Evolutionary conservation across 768 basidiomycete species (phyloP).

Genomic region (Suillus weaverae): DNA sequence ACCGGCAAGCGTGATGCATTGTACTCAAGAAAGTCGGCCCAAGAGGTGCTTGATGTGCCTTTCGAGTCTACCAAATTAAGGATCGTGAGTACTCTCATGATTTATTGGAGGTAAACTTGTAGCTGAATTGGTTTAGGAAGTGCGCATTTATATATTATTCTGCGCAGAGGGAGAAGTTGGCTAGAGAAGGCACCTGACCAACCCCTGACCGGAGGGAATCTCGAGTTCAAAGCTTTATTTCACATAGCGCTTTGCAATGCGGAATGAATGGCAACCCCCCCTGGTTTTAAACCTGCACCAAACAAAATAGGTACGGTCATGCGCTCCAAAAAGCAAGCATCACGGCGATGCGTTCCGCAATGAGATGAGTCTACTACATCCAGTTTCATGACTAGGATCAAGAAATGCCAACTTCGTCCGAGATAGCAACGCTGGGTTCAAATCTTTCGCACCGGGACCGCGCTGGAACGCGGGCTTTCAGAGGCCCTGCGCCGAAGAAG

Average conservation of each 20-base stretch:
- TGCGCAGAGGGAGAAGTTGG: not conserved
- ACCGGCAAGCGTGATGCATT: slow-evolving; percentile 14
- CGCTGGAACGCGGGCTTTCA: not conserved
- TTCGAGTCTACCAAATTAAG: slow-evolving; percentile 25
- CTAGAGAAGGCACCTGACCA: not conserved
- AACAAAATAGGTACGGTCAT: not conserved
- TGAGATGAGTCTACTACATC: not conserved
- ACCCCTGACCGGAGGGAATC: not conserved
- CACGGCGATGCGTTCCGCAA: not conserved
- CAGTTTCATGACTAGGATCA: not conserved
- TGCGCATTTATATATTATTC: not conserved
- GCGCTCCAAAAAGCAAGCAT: not conserved
- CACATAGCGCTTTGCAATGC: not conserved
- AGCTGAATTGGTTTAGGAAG: slow-evolving; percentile 15
- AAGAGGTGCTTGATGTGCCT: slow-evolving; percentile 18
- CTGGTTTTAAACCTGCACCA: not conserved
- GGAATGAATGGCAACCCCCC: not conserved
- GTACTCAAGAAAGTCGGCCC: slow-evolving; percentile 13
- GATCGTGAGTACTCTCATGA: not conserved
- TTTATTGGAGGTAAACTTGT: not conserved
- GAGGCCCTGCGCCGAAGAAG: not conserved
- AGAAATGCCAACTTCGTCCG: not conserved
- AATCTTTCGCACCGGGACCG: not conserved
- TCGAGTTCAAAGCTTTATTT: not conserved
- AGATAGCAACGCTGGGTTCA: not conserved